These are phyloP conservation scores for Blumeriella jaapii DNA, from an alignment of 2,329 filamentous ascomycete genomes.

Conservation along the genomic window DNA sequence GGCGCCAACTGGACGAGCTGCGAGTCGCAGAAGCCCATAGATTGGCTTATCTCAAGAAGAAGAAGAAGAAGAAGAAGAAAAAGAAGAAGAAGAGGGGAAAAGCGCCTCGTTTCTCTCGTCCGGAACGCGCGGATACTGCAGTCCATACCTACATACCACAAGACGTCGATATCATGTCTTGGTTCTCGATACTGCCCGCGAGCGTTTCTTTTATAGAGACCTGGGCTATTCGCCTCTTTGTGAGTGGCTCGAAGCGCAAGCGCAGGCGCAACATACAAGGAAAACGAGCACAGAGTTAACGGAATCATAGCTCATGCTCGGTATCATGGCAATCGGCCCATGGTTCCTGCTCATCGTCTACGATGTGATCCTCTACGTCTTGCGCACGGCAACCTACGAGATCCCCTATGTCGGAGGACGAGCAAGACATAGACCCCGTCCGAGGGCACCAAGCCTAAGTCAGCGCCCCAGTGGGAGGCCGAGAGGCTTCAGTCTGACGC, in stretches of 20 bases:
- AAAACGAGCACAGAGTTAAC: too few species aligned
- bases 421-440: slow-evolving; percentile 45
- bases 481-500: slow-evolving; percentile 20
- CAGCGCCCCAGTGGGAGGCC: slow-evolving; percentile 41
- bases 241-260: slow-evolving; percentile 30
- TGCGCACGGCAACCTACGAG: slow-evolving; percentile 45
- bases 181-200: slow-evolving; percentile 53
- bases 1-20: background rate
- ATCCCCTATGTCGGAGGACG: slow-evolving; percentile 49
- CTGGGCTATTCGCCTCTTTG: slow-evolving; percentile 51
- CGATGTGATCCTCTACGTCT: slow-evolving; percentile 50
- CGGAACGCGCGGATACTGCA: slow-evolving; percentile 4
- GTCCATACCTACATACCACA: background rate
- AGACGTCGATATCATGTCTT: slow-evolving; percentile 37
- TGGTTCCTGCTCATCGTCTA: slow-evolving; percentile 52
- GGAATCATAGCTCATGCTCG: slow-evolving; percentile 44
- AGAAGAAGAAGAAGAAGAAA: too few species aligned
- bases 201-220: slow-evolving; percentile 45
- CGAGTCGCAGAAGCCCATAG: too few species aligned
- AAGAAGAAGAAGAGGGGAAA: too few species aligned
- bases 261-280: slow-evolving; percentile 2
- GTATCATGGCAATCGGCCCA: slow-evolving; percentile 47
- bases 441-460: slow-evolving; percentile 48
- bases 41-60: too few species aligned
- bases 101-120: too few species aligned